These are phyloP conservation scores for Polysphondylium violaceum DNA, from an alignment of 78 protist species.

Conservation along the genomic window DNA sequence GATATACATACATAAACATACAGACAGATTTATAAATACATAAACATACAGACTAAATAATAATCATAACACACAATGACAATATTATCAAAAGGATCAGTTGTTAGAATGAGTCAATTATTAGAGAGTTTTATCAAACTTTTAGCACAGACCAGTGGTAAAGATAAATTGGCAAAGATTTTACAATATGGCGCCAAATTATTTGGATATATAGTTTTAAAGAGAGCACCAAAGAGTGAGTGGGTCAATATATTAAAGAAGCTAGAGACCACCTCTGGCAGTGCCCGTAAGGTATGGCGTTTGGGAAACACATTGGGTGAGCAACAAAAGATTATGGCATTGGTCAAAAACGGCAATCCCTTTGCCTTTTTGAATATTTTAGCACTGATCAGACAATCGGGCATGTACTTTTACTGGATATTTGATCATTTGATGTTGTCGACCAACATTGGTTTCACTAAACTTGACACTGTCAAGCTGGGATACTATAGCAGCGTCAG, in stretches of 20 bases:
- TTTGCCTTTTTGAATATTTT: conserved; percentile 25
- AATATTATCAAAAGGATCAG: conserved; percentile 32
- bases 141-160: conserved; percentile 67
- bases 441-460: conserved; percentile 46
- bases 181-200: conserved; percentile 72
- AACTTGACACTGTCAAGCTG: conserved; percentile 52
- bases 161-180: conserved; percentile 67
- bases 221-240: neutral
- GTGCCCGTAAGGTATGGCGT: conserved; percentile 72
- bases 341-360: conserved; percentile 11
- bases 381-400: conserved; percentile 59
- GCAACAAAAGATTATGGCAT: conserved; percentile 51
- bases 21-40: neutral
- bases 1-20: neutral
- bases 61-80: neutral
- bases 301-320: conserved; percentile 67
- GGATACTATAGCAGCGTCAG: conserved; percentile 57
- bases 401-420: conserved; percentile 77
- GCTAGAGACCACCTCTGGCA: conserved; percentile 42
- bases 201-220: conserved; percentile 32
- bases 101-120: conserved; percentile 6
- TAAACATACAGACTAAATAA: neutral
- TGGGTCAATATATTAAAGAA: conserved; percentile 8
- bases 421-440: conserved; percentile 47
- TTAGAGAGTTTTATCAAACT: conserved; percentile 53